Evolutionary conservation across 805 yeast species (phyloP).

Genomic region (Danielia reshetovae): DNA sequence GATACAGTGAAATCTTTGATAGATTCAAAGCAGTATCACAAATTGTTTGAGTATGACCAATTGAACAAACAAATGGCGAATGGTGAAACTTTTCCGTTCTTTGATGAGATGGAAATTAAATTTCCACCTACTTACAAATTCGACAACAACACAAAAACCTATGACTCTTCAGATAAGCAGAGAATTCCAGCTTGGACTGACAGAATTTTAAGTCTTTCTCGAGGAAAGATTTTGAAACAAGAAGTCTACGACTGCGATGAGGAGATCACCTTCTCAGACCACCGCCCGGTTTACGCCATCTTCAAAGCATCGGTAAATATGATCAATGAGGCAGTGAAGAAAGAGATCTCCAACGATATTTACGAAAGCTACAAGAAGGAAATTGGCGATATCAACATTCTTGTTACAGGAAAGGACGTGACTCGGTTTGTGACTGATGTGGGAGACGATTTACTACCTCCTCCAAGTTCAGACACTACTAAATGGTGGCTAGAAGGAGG

Average conservation of each 20-base stretch:
- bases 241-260: conserved; percentile 55
- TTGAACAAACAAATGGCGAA: conserved; percentile 65
- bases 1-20: conserved; percentile 61
- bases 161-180: conserved; percentile 88
- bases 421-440: conserved; percentile 24
- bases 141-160: conserved; percentile 75
- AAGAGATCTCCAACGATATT: conserved; percentile 51
- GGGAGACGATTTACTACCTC: conserved; percentile 55
- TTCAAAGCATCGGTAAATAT: conserved; percentile 62
- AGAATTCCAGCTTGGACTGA: conserved; percentile 99
- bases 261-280: conserved; percentile 72
- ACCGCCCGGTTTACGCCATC: conserved; percentile 79
- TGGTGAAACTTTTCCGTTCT: conserved; percentile 77
- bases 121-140: conserved; percentile 94
- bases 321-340: conserved; percentile 58
- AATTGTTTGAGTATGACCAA: conserved; percentile 72
- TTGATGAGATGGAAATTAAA: conserved; percentile 71
- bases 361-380: conserved; percentile 51
- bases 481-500: conserved; percentile 95
- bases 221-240: conserved; percentile 58
- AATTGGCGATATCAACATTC: conserved; percentile 41
- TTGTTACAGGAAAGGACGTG: conserved; percentile 25
- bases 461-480: conserved; percentile 77
- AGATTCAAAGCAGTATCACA: conserved; percentile 41
- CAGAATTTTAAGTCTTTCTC: conserved; percentile 59